A percentile compares a stretch with the other conserved stretches of the same genome.
phyloP scores from a whole-genome alignment of 2,329 filamentous ascomycete genomes.

The Coniochaeta pulveracea region DNA sequence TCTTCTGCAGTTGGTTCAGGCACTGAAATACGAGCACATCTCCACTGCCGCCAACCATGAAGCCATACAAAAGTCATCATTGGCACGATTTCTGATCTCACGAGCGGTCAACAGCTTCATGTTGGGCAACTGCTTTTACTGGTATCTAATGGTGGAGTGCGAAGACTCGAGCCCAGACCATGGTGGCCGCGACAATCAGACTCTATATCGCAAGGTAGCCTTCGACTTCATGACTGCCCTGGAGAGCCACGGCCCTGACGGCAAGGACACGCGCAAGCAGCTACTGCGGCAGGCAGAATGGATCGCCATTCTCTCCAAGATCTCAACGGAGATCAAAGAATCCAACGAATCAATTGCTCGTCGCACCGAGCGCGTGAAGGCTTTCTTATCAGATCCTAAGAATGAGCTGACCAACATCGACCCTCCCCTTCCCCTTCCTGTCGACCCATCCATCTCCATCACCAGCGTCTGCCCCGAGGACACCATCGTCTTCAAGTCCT shows the following conservation, averaged over 20 bases:
- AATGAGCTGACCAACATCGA: slow-evolving; percentile 80
- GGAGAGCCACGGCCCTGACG: slow-evolving; percentile 52
- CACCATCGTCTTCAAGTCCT: slow-evolving; percentile 90
- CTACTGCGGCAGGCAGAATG: slow-evolving; percentile 83
- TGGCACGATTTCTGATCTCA: slow-evolving; percentile 81
- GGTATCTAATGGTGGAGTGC: slow-evolving; percentile 98
- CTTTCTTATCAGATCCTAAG: slow-evolving; percentile 74
- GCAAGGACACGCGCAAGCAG: slow-evolving; percentile 61
- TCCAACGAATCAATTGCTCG: slow-evolving; percentile 66
- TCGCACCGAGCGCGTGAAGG: slow-evolving; percentile 77
- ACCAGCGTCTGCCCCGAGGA: slow-evolving; percentile 75
- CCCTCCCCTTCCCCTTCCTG: slow-evolving; percentile 73
- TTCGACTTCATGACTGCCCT: slow-evolving; percentile 93
- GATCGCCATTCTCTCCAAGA: slow-evolving; percentile 74
- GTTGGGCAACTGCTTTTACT: slow-evolving; percentile 90
- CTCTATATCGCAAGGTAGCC: slow-evolving; percentile 84
- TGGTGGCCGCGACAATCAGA: slow-evolving; percentile 60
- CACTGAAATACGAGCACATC: slow-evolving; percentile 84
- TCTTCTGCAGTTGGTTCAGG: slow-evolving; percentile 87
- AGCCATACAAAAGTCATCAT: slow-evolving; percentile 61
- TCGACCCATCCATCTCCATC: slow-evolving; percentile 75
- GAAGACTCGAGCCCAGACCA: slow-evolving; percentile 74
- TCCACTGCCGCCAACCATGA: slow-evolving; percentile 50
- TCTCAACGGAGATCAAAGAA: slow-evolving; percentile 78
- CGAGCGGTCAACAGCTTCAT: slow-evolving; percentile 81